phyloP scores from a whole-genome alignment of 306 rosid genomes.

The Oxytropis ochrocephala region DNA sequence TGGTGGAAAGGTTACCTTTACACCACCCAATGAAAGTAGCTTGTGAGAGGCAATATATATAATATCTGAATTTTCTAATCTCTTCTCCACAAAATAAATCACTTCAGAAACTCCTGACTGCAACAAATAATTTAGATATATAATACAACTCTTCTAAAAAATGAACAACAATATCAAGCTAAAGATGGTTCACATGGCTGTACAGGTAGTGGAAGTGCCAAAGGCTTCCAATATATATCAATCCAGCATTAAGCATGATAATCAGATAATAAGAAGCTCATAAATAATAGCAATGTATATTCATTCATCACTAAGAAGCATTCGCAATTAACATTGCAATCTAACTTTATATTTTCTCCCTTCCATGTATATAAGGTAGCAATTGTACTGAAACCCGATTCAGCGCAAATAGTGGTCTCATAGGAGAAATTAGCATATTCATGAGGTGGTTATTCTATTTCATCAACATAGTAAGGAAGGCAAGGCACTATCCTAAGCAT shows the following conservation, averaged over 20 bases:
- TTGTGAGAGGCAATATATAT: conserved; percentile 71
- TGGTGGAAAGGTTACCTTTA: conserved; percentile 44
- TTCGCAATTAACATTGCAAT: neutral
- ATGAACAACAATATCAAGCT: neutral
- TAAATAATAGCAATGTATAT: neutral
- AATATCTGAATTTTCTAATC: conserved; percentile 51
- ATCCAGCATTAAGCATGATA: neutral
- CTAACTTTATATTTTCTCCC: neutral
- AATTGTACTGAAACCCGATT: neutral
- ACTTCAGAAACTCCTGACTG: conserved; percentile 93
- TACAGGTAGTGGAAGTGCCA: neutral
- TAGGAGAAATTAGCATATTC: too few species aligned
- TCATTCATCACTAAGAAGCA: neutral
- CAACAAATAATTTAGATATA: conserved; percentile 18
- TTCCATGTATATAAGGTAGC: neutral
- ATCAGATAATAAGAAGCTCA: neutral
- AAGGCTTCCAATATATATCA: neutral
- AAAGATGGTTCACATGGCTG: neutral
- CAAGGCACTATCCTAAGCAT: neutral
- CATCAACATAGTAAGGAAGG: neutral
- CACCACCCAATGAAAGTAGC: conserved; percentile 82
- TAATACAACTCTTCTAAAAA: neutral
- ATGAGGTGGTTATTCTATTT: neutral
- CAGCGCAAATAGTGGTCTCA: too few species aligned
- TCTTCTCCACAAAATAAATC: conserved; percentile 75